Base-by-base conservation (phyloP, 1,284 basidiomycete species). In the Rhodotorula sp. region DNA sequence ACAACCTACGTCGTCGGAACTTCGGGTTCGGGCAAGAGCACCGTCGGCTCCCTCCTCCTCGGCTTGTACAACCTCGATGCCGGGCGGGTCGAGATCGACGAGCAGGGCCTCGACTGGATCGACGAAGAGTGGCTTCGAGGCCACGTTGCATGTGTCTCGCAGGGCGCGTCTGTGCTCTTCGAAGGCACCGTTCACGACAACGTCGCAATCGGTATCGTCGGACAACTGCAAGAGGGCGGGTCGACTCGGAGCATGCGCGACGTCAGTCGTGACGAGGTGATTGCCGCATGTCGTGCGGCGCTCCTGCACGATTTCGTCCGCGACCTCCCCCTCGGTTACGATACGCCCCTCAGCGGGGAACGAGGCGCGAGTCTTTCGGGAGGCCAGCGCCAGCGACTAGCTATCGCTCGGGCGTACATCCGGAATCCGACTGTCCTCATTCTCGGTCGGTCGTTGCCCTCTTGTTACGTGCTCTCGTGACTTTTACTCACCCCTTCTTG, bases 11-110 rank as follows among this genome's bases (percentile, higher is more conserved):
- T 98, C 76, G 91, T 97, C 65, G 95, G 95, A 60, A 87, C 89
- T 3, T 93, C 90, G 3, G 94, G 95, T 4, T 91, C 89, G 2
- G 94, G 95, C 53, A 98, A 99, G 82, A 91, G 89, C n/a, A 97
- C 93, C 0, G 85, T 97, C 70, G 91, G 91, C 0, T 87, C 89
- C 68, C 85, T 96, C 3, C 84, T 98, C 1, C 84, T 94, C 30
- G 85, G 90, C 15, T 83, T 95, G 80, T 98, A 97, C 83, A 73
- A 77, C 51, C 77, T 80, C 18, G 69, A 78, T 18, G 22, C 62
- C 6, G 83, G 83, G 0, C 74, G 79, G 8, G 86, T 98, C 62
- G 84, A 86, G 51, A 82, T 97, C 48, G 95, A 98, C 80, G 89
- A 95, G 74, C 89, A 91, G 76, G 88, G 89, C 58, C 81, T 94